A percentile compares a stretch with the other conserved stretches of the same genome.
Conservation (phyloP, 192 early-diverging fungal genomes). For the Spizellomyces punctatus region DNA sequence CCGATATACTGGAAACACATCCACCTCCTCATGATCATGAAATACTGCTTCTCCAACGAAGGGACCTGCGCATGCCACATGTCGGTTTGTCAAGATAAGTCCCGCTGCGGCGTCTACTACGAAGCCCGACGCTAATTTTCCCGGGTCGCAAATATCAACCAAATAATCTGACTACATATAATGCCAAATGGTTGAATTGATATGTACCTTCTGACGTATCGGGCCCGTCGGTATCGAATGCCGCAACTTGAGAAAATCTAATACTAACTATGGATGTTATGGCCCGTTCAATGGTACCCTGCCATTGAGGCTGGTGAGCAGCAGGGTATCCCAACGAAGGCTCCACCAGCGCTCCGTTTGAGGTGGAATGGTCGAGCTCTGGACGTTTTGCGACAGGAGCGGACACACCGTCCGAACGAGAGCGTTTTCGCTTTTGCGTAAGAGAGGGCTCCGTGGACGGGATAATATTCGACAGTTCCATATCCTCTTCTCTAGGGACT, state of each 20-base stretch:
- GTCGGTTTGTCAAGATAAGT: conserved; percentile 71
- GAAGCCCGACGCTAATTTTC: conserved; percentile 68
- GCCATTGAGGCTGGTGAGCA: conserved; percentile 56
- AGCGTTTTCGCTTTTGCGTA: conserved; percentile 19
- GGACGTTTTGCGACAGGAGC: neutral
- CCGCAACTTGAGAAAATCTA: conserved; percentile 70
- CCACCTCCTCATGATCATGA: conserved; percentile 78
- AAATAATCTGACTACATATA: too few species aligned
- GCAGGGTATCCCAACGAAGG: neutral
- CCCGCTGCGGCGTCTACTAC: conserved; percentile 75
- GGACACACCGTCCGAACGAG: neutral
- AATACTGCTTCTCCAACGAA: conserved; percentile 82
- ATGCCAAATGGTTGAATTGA: too few species aligned
- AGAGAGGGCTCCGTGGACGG: neutral
- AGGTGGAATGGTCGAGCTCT: neutral
- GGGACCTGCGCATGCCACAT: conserved; percentile 77
- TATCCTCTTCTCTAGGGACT: too few species aligned
- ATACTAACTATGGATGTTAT: conserved; percentile 77
- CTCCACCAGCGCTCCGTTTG: neutral
- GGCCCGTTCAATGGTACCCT: conserved; percentile 65
- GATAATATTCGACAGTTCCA: neutral
- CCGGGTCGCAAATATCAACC: neutral
- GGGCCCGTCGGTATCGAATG: conserved; percentile 78
- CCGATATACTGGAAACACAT: conserved; percentile 71
- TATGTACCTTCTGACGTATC: conserved; percentile 59